Evolutionary conservation across 768 basidiomycete species (phyloP), one percentile per base, ranked within the genome.

Genomic region (Xanthoconium stramineum): DNA sequence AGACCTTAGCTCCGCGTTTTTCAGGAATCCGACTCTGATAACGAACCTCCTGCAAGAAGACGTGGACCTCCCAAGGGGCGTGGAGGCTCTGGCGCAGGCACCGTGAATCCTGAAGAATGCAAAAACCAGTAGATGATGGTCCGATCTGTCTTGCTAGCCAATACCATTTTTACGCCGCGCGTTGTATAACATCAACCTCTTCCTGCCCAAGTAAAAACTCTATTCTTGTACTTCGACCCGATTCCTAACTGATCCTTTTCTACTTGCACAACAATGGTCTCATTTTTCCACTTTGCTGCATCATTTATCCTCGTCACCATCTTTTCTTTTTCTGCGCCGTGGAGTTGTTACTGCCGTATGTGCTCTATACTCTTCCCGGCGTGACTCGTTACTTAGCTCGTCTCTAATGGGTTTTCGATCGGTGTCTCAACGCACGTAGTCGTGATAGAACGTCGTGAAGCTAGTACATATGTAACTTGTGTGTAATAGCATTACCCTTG

Each of bases 31-130:
- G 88, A 89, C 49, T 86, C 83, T 17, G 90, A 91, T 20, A 66
- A 67, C 14, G 87, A 89, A 19, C 74, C 79, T 47, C 83, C 86
- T 15, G 76, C 78, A 50, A 79, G 81, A 63, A 79, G 83, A 55
- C 82, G 83, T 53, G 81, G 72, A 24, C 80, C 80, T 59, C 78
- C 83, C 61, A 87, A 84, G 72, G 80, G 80, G 48, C 80, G 82
- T 54, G 76, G 74, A 39, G 78, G 74, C 19, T 72, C 74, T 9
- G 61, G 67, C 33, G 74, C 70, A 9, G 79, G 72, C 45, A 72
- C 70, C n/a, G 65, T 71, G 36, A 81, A 81, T 62, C 84, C 90
- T 1, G 87, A 92, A 68, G 93, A 95, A 71, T 95, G 93, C 81
- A 92, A 93, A 78, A 89, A 94, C 71, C 92, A 94, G 86, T 94